Conservation (phyloP, 371 early-diverging fungal species). For the Syncephalis fuscata region DNA sequence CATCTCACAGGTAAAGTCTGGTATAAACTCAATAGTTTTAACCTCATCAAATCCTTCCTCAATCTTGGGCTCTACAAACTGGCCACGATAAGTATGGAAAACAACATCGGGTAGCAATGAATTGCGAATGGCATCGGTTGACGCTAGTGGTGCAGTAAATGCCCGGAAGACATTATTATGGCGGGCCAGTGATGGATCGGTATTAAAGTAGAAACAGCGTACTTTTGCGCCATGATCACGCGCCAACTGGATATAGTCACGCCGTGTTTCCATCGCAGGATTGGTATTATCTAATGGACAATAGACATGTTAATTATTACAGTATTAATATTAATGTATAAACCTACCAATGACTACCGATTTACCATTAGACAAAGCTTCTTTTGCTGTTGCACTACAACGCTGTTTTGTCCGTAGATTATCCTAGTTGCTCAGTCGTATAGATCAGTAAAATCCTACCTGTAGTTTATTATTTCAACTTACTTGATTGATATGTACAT, state of each 20-base stretch:
- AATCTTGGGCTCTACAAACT: constrained; percentile 4
- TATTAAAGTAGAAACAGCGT: constrained; percentile 48
- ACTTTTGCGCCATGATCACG: constrained; percentile 28
- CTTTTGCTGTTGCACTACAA: constrained; percentile 36
- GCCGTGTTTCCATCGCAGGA: constrained; percentile 38
- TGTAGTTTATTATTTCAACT: neutral
- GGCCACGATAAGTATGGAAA: neutral
- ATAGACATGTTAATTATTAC: neutral
- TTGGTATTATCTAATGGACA: constrained; percentile 69
- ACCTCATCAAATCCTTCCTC: constrained; percentile 8
- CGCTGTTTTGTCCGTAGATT: constrained; percentile 51
- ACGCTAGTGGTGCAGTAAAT: neutral
- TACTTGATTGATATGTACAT: constrained; percentile 67
- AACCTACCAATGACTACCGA: constrained; percentile 41
- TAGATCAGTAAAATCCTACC: neutral
- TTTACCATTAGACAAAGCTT: constrained; percentile 27
- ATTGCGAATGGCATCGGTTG: neutral
- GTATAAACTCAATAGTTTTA: constrained; percentile 5
- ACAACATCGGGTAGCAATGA: constrained; percentile 5
- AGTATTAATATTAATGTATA: neutral
- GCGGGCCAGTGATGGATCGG: constrained; percentile 34
- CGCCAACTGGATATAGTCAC: constrained; percentile 44
- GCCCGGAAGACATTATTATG: constrained; percentile 69
- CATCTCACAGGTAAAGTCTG: neutral
- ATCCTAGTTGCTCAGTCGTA: constrained; percentile 18